These are phyloP conservation scores for Kalmusia sp. DNA, from an alignment of 2,329 filamentous ascomycete species.

Conservation along the genomic window DNA sequence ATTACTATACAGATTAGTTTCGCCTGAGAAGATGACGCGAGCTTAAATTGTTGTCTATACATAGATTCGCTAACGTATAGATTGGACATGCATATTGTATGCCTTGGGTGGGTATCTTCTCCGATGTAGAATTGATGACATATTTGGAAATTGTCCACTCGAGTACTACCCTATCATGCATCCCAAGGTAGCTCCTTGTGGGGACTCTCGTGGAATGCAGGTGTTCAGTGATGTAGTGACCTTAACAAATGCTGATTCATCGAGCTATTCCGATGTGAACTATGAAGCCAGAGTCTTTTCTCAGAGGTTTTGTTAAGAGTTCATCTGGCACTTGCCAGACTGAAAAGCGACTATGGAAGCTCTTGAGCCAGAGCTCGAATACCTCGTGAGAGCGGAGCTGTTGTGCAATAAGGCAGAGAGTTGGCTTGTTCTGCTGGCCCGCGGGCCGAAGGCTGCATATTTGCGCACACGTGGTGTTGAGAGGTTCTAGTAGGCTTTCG, in stretches of 20 bases:
- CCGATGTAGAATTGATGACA: too few species aligned
- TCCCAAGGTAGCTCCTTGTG: too few species aligned
- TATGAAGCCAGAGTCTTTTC: conserved; percentile 75
- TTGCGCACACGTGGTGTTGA: conserved; percentile 83
- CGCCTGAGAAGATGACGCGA: background rate
- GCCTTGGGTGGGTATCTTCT: too few species aligned
- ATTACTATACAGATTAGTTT: conserved; percentile 25
- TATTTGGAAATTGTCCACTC: too few species aligned
- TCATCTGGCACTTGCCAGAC: conserved; percentile 79
- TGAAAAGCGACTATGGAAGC: conserved; percentile 70
- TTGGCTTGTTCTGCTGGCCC: conserved; percentile 51
- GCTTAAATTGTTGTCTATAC: background rate
- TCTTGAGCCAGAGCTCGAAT: conserved; percentile 79
- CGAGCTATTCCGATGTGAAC: conserved; percentile 72
- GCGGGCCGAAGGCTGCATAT: conserved; percentile 67
- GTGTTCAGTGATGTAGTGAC: too few species aligned
- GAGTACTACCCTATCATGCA: too few species aligned
- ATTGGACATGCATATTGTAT: background rate
- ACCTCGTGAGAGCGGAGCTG: conserved; percentile 86
- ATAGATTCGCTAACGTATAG: background rate
- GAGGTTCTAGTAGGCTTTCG: conserved; percentile 79
- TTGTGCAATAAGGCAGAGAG: conserved; percentile 83
- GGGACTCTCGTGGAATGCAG: too few species aligned
- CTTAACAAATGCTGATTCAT: conserved; percentile 10
- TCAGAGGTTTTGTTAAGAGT: conserved; percentile 65